Conservation (phyloP, 495 filamentous ascomycete genomes). For the Daldinia bambusicola region DNA sequence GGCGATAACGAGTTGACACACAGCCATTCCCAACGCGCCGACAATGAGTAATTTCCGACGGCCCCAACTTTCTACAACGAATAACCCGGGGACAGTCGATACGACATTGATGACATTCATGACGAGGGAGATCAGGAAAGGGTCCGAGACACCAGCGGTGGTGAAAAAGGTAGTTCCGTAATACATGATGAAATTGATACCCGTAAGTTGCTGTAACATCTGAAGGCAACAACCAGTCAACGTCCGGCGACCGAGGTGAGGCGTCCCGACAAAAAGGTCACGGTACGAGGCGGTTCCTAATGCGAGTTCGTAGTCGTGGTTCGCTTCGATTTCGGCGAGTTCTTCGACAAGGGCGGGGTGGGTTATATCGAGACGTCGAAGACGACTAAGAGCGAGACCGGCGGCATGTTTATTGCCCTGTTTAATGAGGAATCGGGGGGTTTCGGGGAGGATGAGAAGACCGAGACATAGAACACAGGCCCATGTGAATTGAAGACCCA, state of each 20-base stretch:
- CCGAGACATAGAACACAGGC: slow-evolving; percentile 78
- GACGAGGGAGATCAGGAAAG: slow-evolving; percentile 76
- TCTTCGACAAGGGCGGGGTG: slow-evolving; percentile 81
- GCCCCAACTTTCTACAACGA: slow-evolving; percentile 81
- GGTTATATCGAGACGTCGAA: slow-evolving; percentile 80
- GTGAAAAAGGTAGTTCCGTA: slow-evolving; percentile 85
- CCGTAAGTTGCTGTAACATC: slow-evolving; percentile 68
- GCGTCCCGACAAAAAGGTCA: slow-evolving; percentile 72
- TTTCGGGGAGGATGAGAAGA: slow-evolving; percentile 83
- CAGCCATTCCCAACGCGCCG: slow-evolving; percentile 78
- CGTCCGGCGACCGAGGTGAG: slow-evolving; percentile 65
- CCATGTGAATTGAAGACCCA: slow-evolving; percentile 87
- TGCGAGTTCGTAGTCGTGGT: slow-evolving; percentile 85
- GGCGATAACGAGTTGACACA: slow-evolving; percentile 77
- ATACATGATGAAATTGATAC: slow-evolving; percentile 73
- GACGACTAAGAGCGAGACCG: slow-evolving; percentile 73
- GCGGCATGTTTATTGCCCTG: slow-evolving; percentile 75
- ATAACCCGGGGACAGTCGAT: slow-evolving; percentile 77
- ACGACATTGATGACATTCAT: slow-evolving; percentile 80
- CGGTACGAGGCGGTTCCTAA: slow-evolving; percentile 78
- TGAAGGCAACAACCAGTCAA: slow-evolving; percentile 67
- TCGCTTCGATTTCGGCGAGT: slow-evolving; percentile 86
- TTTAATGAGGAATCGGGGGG: slow-evolving; percentile 88
- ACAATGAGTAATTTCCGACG: slow-evolving; percentile 77
- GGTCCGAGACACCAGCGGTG: slow-evolving; percentile 68